These are phyloP conservation scores for Carallia brachiata DNA, from an alignment of 345 rosid genomes.

Conservation along the genomic window DNA sequence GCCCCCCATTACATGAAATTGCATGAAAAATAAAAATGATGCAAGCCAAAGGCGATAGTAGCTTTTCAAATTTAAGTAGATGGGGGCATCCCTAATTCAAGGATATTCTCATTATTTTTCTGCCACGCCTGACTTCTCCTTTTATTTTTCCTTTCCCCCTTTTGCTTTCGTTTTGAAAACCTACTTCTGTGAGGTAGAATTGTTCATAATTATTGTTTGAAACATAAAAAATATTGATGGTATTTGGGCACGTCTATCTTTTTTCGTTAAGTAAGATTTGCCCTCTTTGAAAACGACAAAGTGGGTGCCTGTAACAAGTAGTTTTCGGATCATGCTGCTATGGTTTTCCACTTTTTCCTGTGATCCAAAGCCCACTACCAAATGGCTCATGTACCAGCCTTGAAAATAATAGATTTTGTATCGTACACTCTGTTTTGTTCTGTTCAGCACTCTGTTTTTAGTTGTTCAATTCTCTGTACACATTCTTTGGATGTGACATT, in stretches of 20 bases:
- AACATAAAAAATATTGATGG: constrained; percentile 36
- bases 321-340: constrained; percentile 18
- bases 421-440: neutral
- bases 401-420: no score
- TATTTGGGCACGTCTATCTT: constrained; percentile 45
- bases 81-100: constrained; percentile 41
- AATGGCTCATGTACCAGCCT: neutral
- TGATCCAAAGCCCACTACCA: constrained; percentile 13
- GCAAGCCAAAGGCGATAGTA: constrained; percentile 19
- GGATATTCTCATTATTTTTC: constrained; percentile 53
- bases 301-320: constrained; percentile 26
- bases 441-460: neutral
- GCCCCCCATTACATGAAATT: constrained; percentile 38
- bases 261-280: constrained; percentile 19
- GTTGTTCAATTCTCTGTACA: neutral
- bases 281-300: constrained; percentile 37
- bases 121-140: constrained; percentile 64
- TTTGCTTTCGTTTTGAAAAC: constrained; percentile 3
- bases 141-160: neutral
- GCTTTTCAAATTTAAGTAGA: constrained; percentile 45
- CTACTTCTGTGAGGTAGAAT: constrained; percentile 12
- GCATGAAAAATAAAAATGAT: constrained; percentile 61
- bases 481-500: neutral
- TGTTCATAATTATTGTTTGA: constrained; percentile 37
- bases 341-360: constrained; percentile 15